These are phyloP conservation scores for Gossypioides kirkii DNA, from an alignment of 345 rosid species.

Conservation along the genomic window DNA sequence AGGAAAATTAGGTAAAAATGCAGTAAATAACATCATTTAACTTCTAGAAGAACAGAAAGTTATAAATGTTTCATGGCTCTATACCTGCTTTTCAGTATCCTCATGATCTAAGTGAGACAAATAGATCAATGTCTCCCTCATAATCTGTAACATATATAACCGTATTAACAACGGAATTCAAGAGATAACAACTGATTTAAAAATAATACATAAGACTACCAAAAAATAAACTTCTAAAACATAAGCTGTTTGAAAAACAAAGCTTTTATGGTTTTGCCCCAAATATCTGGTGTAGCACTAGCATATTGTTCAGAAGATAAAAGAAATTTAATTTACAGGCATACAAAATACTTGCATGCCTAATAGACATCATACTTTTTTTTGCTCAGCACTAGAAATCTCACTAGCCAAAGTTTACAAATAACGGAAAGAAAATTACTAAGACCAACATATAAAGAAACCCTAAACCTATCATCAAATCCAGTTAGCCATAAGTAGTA, in stretches of 20 bases:
- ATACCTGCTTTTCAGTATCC: conserved; percentile 98
- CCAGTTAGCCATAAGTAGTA: not conserved
- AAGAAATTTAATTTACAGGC: not conserved
- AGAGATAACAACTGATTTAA: not conserved
- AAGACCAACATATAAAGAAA: not conserved
- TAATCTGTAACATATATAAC: conserved; percentile 55
- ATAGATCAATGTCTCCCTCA: conserved; percentile 95
- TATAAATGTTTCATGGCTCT: not conserved
- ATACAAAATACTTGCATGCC: not conserved
- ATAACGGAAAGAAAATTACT: not conserved
- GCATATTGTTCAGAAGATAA: not conserved
- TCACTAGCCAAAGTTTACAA: not conserved
- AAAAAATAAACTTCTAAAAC: not conserved
- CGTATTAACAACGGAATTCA: conserved; percentile 10
- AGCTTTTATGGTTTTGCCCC: not conserved
- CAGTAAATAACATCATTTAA: not conserved
- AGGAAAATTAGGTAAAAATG: not conserved
- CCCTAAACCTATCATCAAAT: not conserved
- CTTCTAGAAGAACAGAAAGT: not conserved
- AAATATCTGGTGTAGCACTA: not conserved
- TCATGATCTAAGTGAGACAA: conserved; percentile 95
- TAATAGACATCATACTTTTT: not conserved
- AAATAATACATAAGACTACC: not conserved
- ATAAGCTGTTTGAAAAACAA: not conserved
- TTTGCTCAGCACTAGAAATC: not conserved